phyloP scores from a whole-genome alignment of 2,329 filamentous ascomycete genomes.

The Atkinsonella hypoxylon region DNA sequence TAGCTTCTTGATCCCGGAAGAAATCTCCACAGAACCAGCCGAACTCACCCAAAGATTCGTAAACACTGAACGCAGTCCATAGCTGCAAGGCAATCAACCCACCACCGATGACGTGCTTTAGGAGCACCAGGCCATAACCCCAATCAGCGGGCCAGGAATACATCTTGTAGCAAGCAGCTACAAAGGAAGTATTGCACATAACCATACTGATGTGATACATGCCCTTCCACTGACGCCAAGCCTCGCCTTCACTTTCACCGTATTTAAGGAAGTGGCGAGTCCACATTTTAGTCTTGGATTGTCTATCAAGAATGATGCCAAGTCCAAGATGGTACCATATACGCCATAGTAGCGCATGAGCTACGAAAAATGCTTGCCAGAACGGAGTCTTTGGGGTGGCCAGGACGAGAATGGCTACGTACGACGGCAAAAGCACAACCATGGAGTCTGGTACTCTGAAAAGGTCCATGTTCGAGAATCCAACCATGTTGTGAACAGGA shows the following conservation, averaged over 20 bases:
- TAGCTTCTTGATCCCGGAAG: constrained; percentile 83
- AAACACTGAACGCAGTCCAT: constrained; percentile 88
- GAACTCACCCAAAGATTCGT: constrained; percentile 92
- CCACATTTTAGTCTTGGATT: constrained; percentile 88
- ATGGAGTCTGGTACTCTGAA: constrained; percentile 79
- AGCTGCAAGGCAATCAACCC: constrained; percentile 75
- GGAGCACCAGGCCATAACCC: constrained; percentile 70
- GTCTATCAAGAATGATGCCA: constrained; percentile 69
- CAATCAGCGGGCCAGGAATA: constrained; percentile 80
- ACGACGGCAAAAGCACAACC: constrained; percentile 62
- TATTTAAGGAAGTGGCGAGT: constrained; percentile 96
- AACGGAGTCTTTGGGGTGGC: constrained; percentile 65
- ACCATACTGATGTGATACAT: constrained; percentile 88
- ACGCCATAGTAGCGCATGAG: constrained; percentile 72
- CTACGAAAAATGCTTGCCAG: constrained; percentile 68
- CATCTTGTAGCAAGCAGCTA: constrained; percentile 92
- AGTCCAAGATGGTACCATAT: constrained; percentile 87
- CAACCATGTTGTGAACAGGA: constrained; percentile 72
- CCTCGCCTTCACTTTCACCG: constrained; percentile 79
- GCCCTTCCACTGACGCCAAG: constrained; percentile 96
- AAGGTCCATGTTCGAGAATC: constrained; percentile 72
- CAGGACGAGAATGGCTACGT: constrained; percentile 61
- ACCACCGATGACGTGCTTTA: constrained; percentile 77
- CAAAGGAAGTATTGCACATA: constrained; percentile 79
- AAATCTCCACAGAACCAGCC: constrained; percentile 99